A percentile compares a stretch with the other conserved stretches of the same genome.
phyloP scores from a whole-genome alignment of 2,329 filamentous ascomycete genomes.

The Nectriaceae sp. region DNA sequence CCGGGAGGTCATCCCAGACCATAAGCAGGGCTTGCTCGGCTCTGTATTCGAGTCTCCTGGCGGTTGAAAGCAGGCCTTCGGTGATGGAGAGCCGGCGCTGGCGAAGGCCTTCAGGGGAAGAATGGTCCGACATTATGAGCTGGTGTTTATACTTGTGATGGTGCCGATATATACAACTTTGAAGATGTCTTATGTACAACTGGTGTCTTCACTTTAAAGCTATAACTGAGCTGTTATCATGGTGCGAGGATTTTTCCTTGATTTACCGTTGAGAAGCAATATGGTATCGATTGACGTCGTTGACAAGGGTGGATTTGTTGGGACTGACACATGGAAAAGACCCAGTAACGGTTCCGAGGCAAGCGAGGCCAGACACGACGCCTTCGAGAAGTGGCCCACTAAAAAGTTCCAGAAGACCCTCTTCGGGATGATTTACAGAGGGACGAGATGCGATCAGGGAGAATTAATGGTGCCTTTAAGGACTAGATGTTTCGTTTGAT shows the following conservation, averaged over 20 bases:
- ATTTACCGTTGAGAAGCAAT: neutral
- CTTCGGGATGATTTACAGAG: no score
- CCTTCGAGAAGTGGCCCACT: slow-evolving; percentile 16
- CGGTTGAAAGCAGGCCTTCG: slow-evolving; percentile 25
- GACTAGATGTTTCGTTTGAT: neutral
- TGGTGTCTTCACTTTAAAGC: no score
- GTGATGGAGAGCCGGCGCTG: slow-evolving; percentile 26
- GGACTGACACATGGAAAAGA: slow-evolving; percentile 33
- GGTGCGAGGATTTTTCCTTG: neutral
- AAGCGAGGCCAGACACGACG: no score
- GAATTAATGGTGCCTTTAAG: no score
- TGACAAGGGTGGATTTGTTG: slow-evolving; percentile 29
- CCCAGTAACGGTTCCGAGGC: no score
- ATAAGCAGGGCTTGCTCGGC: slow-evolving; percentile 46
- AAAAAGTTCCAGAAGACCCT: slow-evolving; percentile 10
- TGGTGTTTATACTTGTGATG: neutral
- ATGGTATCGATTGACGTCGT: neutral
- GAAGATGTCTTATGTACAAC: no score
- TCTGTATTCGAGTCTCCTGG: slow-evolving; percentile 40
- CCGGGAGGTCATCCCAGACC: slow-evolving; percentile 59
- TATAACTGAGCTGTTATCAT: no score
- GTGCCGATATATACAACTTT: slow-evolving; percentile 9
- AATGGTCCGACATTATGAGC: slow-evolving; percentile 22
- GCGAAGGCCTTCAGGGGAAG: slow-evolving; percentile 20
- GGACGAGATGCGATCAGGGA: no score